Evolutionary conservation across 805 yeast genomes (phyloP), one percentile per base, ranked within the genome.

Genomic region (Monosporozyma aerobia): DNA sequence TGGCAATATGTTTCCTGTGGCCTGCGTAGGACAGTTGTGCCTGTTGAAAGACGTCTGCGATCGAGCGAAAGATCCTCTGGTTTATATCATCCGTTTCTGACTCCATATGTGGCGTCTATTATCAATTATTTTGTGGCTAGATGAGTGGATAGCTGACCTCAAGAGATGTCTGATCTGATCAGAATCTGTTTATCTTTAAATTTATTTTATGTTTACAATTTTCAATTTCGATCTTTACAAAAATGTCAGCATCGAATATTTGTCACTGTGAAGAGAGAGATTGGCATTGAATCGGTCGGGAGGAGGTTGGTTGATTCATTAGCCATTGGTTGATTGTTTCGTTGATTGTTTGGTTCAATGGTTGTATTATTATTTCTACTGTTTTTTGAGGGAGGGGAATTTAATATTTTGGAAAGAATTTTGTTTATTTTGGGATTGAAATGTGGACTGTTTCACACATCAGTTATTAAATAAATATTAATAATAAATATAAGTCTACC

Each of bases 11-110:
- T 62, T 86, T 85, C 47, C 87, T 74, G 66, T 90, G 97, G 1
- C 90, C 84, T 0, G 90, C 83, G 33, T 83, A 74, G 1, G 87
- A 76, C 23, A 69, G 57, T 62, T 90, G 97, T 0, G 94, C 87
- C 53, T 84, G 92, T 62, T 86, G 92, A 62, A 90, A 90, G 3
- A 83, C 81, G 53, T 77, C 81, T 1, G 86, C 81, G 59, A 84
- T 71, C 3, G 85, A 80, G 10, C 55, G 51, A 39, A 71, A 70
- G 29, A 80, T 67, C 53, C 72, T 75, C 10, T 59, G 54, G 49
- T 64, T 62, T 14, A 60, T 59, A 50, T 63, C 67, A 44, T 58
- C 63, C 14, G 29, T 47, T 23, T 30, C 39, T 14, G 11, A 32
- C 5, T 23, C 29, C 41, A 33, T 47, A 19, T 6, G 8, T 23